Percentiles rank a stretch among this genome's conserved stretches.
phyloP scores from a whole-genome alignment of 495 filamentous ascomycete genomes.

The Aspergillus affinis region DNA sequence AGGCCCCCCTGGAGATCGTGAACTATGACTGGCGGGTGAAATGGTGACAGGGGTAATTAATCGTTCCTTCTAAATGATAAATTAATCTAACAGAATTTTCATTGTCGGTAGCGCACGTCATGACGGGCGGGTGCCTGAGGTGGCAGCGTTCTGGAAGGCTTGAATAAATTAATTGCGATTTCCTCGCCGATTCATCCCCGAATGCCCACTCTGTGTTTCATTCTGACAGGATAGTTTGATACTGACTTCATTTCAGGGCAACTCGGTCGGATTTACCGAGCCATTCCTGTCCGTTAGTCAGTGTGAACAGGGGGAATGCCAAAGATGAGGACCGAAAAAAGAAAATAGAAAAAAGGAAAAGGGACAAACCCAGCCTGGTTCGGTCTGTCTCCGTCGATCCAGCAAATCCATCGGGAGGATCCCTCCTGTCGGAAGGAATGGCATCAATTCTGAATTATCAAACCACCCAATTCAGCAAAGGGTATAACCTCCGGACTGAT shows the following conservation, averaged over 20 bases:
- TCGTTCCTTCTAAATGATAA: no score
- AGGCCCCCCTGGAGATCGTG: not conserved
- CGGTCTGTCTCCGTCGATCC: constrained; percentile 6
- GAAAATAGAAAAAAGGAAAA: not conserved
- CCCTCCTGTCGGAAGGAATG: not conserved
- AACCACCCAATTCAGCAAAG: constrained; percentile 3
- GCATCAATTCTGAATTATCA: no score
- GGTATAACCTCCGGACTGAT: constrained; percentile 15
- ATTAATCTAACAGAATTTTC: no score
- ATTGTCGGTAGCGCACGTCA: not conserved
- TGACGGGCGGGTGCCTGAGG: not conserved
- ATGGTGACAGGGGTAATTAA: not conserved
- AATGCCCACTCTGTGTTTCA: not conserved
- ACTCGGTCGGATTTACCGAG: not conserved
- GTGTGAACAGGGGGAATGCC: not conserved
- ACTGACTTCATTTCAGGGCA: no score
- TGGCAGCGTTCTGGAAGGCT: not conserved
- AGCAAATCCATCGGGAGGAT: not conserved
- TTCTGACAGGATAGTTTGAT: not conserved
- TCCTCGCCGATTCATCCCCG: not conserved
- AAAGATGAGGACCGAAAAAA: not conserved
- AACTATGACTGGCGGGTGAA: no score
- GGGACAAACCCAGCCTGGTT: constrained; percentile 2
- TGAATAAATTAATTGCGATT: not conserved
- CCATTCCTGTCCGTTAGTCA: not conserved